Percentiles rank a stretch among this genome's conserved stretches.
Conservation (phyloP, 192 early-diverging fungal species). For the Globomyces pollinis-pini region DNA sequence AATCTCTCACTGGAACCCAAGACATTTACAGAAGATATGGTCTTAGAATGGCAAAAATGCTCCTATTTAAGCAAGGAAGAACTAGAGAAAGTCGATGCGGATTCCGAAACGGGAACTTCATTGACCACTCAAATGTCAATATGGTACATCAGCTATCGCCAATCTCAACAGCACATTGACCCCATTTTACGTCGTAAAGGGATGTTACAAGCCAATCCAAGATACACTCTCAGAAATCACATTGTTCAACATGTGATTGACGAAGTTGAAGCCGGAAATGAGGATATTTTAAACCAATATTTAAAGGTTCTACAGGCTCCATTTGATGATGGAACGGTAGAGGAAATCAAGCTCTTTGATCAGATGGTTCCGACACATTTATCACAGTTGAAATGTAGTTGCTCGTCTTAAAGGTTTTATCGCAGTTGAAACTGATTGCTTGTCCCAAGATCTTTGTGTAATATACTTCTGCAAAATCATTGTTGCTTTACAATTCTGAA, state of each 20-base stretch:
- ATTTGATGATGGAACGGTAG: slow-evolving; percentile 23
- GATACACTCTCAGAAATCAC: slow-evolving; percentile 73
- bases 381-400: slow-evolving; percentile 59
- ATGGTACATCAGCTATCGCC: not conserved
- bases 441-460: too few relatives aligned
- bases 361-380: slow-evolving; percentile 52
- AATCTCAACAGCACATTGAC: not conserved
- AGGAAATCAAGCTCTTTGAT: slow-evolving; percentile 22
- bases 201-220: slow-evolving; percentile 70
- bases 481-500: too few relatives aligned
- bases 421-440: too few relatives aligned
- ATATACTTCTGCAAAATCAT: too few relatives aligned
- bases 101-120: slow-evolving; percentile 2
- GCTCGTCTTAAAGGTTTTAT: slow-evolving; percentile 68
- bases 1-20: not conserved
- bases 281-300: slow-evolving; percentile 11
- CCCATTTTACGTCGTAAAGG: slow-evolving; percentile 17
- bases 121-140: not conserved
- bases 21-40: not conserved
- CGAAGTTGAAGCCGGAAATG: slow-evolving; percentile 23
- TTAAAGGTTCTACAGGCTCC: slow-evolving; percentile 24
- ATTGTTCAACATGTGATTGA: slow-evolving; percentile 58
- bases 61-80: not conserved
- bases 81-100: not conserved
- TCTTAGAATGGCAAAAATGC: not conserved